Base-by-base conservation (phyloP, 139 green algal species). In the Chlamydomonas sp. region DNA sequence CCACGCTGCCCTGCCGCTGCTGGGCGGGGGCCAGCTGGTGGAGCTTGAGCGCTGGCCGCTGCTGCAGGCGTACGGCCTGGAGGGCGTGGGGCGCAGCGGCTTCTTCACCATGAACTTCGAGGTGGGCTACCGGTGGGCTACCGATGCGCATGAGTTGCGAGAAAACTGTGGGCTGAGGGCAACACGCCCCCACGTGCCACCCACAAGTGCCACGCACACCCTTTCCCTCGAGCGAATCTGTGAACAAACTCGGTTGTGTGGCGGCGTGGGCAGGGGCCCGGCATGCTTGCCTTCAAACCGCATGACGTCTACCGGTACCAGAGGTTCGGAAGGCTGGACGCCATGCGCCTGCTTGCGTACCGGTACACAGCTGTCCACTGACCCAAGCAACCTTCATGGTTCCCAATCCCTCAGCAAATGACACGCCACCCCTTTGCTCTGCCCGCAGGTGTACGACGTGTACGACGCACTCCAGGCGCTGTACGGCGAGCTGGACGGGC, bases 81-180 rank as follows among this genome's bases (percentile, higher is more conserved):
- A 96, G 62, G 92, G 91, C 0, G 91, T 96, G 49, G 92, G 93
- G 17, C 69, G 88, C 31, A 67, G 76, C 60, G 93, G 93, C 20
- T 96, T 96, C 81, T 93, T 96, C 81, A 94, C 92, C 4, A 92
- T 94, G 85, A 93, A 91, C 88, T 93, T 93, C 66, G 31, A 93
- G 83, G 88, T 92, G 49, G 4, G 83, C 57, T 58, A 12, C 12
- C 10, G 75, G 3, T 6, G 75, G n/a, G 10, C 58, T 49, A 2
- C 5, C 8, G n/a, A 49, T 74, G 14, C 17, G 68, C 2, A 2
- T 5, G 8, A 3, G 12, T 3, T 5, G 10, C 7, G 67, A 18
- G 10, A 18, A 12, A 12, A 72, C 12, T 68, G 67, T 12, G 67
- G 67, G 67, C 12, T 16, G 14, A 18, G 67, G 67, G 67, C 12